phyloP scores from a whole-genome alignment of 2,329 filamentous ascomycete genomes.

The Triangularia setosa region DNA sequence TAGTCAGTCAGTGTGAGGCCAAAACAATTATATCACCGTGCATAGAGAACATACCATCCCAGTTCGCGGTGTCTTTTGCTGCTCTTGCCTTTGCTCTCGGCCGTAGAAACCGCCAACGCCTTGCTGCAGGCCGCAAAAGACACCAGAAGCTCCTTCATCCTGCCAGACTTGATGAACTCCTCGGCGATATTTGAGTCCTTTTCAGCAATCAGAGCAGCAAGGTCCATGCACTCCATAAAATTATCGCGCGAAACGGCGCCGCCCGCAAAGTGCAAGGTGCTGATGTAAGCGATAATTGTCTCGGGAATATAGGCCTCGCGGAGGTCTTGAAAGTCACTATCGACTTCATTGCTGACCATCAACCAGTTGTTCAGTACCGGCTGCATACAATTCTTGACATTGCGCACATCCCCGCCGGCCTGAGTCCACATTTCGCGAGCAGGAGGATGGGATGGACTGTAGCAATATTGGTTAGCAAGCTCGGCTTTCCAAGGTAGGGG shows the following conservation, averaged over 20 bases:
- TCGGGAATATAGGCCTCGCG: conserved; percentile 81
- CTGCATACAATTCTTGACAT: conserved; percentile 53
- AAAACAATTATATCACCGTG: neutral
- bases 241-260: conserved; percentile 70
- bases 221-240: conserved; percentile 80
- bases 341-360: conserved; percentile 45
- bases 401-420: conserved; percentile 44
- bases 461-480: conserved; percentile 28
- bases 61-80: conserved; percentile 59
- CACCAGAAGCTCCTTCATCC: conserved; percentile 73
- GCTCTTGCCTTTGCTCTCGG: conserved; percentile 49
- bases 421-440: conserved; percentile 27
- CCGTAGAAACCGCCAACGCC: conserved; percentile 56
- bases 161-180: conserved; percentile 59
- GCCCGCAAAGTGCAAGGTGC: conserved; percentile 74
- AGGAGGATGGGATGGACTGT: neutral
- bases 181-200: conserved; percentile 62
- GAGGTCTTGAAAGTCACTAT: conserved; percentile 59
- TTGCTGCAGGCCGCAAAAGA: conserved; percentile 75
- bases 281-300: conserved; percentile 77
- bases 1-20: conserved; percentile 1
- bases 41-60: conserved; percentile 46
- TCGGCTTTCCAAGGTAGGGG: neutral
- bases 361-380: conserved; percentile 66
- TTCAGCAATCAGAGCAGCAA: conserved; percentile 71